Evolutionary conservation across 352 stramenopile genomes (phyloP), one percentile per base, ranked within the genome.

Genomic region (Pythium folliculosum): DNA sequence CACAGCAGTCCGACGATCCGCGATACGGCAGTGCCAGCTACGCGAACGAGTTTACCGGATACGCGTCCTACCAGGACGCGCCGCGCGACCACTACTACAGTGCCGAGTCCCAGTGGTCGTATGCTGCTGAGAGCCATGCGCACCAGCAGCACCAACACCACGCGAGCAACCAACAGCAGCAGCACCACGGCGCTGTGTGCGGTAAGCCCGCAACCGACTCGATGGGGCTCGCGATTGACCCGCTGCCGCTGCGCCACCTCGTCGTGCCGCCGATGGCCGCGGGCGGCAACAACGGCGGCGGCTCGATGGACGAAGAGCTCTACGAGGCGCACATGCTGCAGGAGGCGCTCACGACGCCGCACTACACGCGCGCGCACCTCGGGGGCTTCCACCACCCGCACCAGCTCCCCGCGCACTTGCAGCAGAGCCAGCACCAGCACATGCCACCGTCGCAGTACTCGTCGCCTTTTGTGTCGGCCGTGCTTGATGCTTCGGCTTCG

Each of bases 251-350:
- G 32, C 65, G 55, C 32, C 65, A 71, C 50, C 52, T 67, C 32
- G 52, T 54, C 16, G 63, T 49, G 43, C 58, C 52, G n/a, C 51
- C 49, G 27, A 38, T 43, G 43, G 38, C 40, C 38, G 21, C 54
- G 19, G 57, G 59, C 47, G 47, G 30, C 3, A 58, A 38, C 57
- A 22, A 40, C 30, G 52, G 47, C 32, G 40, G 14, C 22, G 40
- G 14, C 43, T 40, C 40, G 40, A 47, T 77, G 27, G 71, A 77
- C 12, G 67, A 74, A 10, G 71, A 77, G 19, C 53, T 77, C 35
- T 77, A 75, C 38, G 71, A 77, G 17, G 71, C 67, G 19, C 71
- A 63, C n/a, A 75, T 77, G 71, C 71, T 77, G 1, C 71, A 77
- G 45, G 71, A 77, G 44, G 71, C 68, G 51, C 65, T 77, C 22